Percentiles rank a stretch among this genome's conserved stretches.
Evolutionary conservation across 768 basidiomycete species (phyloP).

Genomic region (Nidularia sp.): DNA sequence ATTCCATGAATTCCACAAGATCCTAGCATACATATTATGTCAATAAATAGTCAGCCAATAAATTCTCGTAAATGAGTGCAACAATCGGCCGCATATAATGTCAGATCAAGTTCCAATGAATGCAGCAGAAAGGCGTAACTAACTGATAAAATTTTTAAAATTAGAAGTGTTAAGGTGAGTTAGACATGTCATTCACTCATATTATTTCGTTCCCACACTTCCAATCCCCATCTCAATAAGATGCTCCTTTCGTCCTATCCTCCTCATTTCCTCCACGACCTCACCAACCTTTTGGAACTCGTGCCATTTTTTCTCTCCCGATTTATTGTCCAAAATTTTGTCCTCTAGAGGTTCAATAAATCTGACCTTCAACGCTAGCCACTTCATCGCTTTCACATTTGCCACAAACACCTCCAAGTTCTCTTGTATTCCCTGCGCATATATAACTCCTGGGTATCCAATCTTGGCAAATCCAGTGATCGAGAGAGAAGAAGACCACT

Average conservation of each 20-base stretch:
- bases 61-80: too few relatives aligned
- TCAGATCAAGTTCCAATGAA: too few relatives aligned
- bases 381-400: slow-evolving; percentile 74
- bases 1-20: too few relatives aligned
- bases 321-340: not conserved
- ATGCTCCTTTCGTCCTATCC: slow-evolving; percentile 47
- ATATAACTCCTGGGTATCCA: slow-evolving; percentile 74
- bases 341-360: slow-evolving; percentile 45
- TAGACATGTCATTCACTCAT: too few relatives aligned
- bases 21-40: too few relatives aligned
- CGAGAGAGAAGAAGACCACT: slow-evolving; percentile 50
- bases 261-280: slow-evolving; percentile 64
- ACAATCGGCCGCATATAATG: too few relatives aligned
- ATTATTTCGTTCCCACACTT: slow-evolving; percentile 17
- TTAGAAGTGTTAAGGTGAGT: too few relatives aligned
- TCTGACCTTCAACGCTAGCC: slow-evolving; percentile 65
- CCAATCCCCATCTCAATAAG: slow-evolving; percentile 69
- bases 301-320: slow-evolving; percentile 32
- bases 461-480: slow-evolving; percentile 69
- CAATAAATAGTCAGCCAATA: too few relatives aligned
- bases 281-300: slow-evolving; percentile 71
- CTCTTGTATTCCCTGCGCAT: slow-evolving; percentile 51
- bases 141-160: too few relatives aligned
- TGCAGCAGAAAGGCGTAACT: too few relatives aligned
- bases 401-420: slow-evolving; percentile 60